Conservation (phyloP, 345 rosid genomes). For the Orychophragmus violaceus region DNA sequence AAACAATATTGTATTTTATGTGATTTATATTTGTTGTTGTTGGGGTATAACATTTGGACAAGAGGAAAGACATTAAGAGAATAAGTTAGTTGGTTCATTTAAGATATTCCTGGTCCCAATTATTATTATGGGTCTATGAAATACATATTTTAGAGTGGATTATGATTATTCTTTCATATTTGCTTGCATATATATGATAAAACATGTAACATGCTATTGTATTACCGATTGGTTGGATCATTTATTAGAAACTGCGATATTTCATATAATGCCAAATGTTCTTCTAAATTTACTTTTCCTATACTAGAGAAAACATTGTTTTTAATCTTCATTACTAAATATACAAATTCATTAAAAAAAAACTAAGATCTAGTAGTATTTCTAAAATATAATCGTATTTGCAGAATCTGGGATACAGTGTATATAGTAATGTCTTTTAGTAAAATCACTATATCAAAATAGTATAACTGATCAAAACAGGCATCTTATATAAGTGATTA, state of each 20-base stretch:
- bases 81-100: constrained; percentile 23
- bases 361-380: no score
- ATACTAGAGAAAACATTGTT: not conserved
- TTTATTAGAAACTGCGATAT: constrained; percentile 15
- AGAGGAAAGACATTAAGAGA: constrained; percentile 1
- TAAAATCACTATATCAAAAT: no score
- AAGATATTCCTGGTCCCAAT: constrained; percentile 28
- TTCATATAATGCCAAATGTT: not conserved
- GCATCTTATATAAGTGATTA: no score
- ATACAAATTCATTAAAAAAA: not conserved
- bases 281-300: not conserved
- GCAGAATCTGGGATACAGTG: no score
- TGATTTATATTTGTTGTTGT: not conserved
- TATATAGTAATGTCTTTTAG: no score
- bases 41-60: not conserved
- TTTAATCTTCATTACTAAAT: not conserved
- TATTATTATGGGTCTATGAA: constrained; percentile 3
- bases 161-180: constrained; percentile 13
- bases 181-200: constrained; percentile 16
- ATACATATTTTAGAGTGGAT: constrained; percentile 17
- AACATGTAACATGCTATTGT: constrained; percentile 24
- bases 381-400: no score
- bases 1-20: not conserved
- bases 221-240: constrained; percentile 1
- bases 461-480: no score